These are phyloP conservation scores for Trametes coccinea DNA, from an alignment of 768 basidiomycete genomes.

Conservation along the genomic window DNA sequence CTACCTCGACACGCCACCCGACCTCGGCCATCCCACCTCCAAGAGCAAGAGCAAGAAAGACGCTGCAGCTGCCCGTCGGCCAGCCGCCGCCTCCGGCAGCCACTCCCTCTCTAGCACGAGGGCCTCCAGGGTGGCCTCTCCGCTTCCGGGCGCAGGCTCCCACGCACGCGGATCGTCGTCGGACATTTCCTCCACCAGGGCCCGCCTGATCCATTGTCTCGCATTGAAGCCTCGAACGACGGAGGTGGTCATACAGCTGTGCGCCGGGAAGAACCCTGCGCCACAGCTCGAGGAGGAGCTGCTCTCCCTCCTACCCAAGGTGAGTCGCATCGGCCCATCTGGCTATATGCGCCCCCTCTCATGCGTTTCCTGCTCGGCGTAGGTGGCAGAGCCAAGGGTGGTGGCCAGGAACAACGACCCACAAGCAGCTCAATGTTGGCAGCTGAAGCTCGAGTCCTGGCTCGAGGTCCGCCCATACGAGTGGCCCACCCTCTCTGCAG, in stretches of 20 bases:
- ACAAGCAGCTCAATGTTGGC: slow-evolving; percentile 45
- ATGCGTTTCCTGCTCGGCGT: background rate
- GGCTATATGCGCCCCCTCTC: slow-evolving; percentile 1
- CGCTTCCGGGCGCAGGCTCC: slow-evolving; percentile 23
- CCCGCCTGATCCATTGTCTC: slow-evolving; percentile 54
- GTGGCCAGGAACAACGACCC: slow-evolving; percentile 34
- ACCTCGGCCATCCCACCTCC: slow-evolving; percentile 22
- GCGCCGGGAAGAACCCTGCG: slow-evolving; percentile 50
- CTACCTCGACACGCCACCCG: slow-evolving; percentile 41
- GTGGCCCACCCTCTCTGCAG: slow-evolving; percentile 50
- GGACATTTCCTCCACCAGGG: slow-evolving; percentile 29
- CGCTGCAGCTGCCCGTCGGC: slow-evolving; percentile 2
- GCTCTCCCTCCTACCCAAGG: background rate
- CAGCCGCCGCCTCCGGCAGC: background rate
- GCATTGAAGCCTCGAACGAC: slow-evolving; percentile 50
- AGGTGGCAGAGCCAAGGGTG: slow-evolving; percentile 53
- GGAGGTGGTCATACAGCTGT: slow-evolving; percentile 40
- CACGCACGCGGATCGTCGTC: slow-evolving; percentile 13
- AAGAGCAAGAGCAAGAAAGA: slow-evolving; percentile 43
- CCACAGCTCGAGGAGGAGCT: slow-evolving; percentile 9
- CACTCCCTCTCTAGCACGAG: background rate
- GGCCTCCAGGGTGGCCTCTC: slow-evolving; percentile 26
- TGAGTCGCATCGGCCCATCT: background rate
- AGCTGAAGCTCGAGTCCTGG: slow-evolving; percentile 60
- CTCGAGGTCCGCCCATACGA: slow-evolving; percentile 69